Conservation (phyloP, 768 basidiomycete species). For the Lactarius akahatsu region DNA sequence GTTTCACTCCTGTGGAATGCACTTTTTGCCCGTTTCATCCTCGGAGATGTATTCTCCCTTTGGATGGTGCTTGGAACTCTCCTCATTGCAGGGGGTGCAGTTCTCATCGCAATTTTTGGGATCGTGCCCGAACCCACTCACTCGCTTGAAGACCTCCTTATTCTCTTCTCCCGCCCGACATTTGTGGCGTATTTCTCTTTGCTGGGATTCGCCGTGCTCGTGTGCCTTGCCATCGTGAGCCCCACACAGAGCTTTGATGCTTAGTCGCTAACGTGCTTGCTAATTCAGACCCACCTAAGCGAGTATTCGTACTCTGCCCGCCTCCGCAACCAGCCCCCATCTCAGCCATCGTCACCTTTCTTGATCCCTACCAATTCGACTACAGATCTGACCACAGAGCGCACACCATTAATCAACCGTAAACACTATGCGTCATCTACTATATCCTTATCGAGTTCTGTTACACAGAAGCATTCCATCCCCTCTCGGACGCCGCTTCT, state of each 20-base stretch:
- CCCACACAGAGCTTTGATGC: not conserved
- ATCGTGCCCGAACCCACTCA: constrained; percentile 88
- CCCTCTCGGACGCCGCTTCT: constrained; percentile 53
- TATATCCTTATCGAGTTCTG: constrained; percentile 24
- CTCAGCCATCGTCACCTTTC: constrained; percentile 37
- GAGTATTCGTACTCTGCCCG: constrained; percentile 60
- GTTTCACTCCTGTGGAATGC: constrained; percentile 95
- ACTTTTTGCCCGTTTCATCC: constrained; percentile 78
- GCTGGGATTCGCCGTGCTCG: constrained; percentile 57
- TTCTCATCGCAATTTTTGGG: constrained; percentile 87
- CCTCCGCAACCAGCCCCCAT: constrained; percentile 38
- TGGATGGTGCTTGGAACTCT: constrained; percentile 86
- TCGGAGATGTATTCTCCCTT: constrained; percentile 82
- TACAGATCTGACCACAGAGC: constrained; percentile 40
- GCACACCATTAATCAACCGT: constrained; percentile 54
- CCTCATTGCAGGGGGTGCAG: constrained; percentile 84
- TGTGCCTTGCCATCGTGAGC: constrained; percentile 64
- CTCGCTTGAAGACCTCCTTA: constrained; percentile 79
- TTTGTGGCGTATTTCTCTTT: constrained; percentile 83
- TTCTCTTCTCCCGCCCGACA: constrained; percentile 67
- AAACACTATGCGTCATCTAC: constrained; percentile 37
- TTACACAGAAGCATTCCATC: constrained; percentile 28
- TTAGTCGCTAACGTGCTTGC: constrained; percentile 1
- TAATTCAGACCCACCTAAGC: constrained; percentile 62
- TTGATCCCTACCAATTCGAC: constrained; percentile 31